Base-by-base conservation (phyloP, 345 rosid species). In the Acer yangbiense region DNA sequence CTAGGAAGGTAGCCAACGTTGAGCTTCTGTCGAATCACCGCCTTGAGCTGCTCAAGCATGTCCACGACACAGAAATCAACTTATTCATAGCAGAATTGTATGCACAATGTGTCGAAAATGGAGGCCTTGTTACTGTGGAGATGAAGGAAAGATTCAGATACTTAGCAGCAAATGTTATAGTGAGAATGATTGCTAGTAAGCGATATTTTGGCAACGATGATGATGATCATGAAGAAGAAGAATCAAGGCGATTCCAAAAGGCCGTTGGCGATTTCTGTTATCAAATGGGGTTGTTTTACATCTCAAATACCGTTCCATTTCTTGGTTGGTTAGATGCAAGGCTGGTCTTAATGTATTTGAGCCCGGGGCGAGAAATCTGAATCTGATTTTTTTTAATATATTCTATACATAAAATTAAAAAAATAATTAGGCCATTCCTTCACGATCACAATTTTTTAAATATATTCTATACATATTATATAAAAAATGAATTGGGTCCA, bases 11-110 rank as follows among this genome's bases (percentile, higher is more conserved):
- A 9, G 80, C 80, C 60, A 27, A 55, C 1, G 44, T 71, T 43
- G 76, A 83, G 75, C 85, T 86, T 46, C 85, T 83, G n/a, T 79
- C 86, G 6, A 81, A 23, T 65, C 78, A 71, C 54, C 65, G 80
- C 46, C 86, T 81, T 6, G 78, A 79, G 79, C 16, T 71, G 69
- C 73, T 86, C 29, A 81, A 79, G 76, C 88, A 81, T 55, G 81
- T 85, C 39, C 25, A 73, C 57, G 79, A 80, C 55, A 7, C 67
- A 4, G 83, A 83, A 70, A 58, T 54, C 60, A 78, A 70, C 7
- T 10, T 63, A 0, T 79, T 85, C 29, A 3, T 83, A 18, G 62
- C 69, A 77, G 79, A 63, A 25, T 9, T 85, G 58, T 71, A 80
- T 35, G 74, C 29, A 25, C 27, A 39, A 46, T 76, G 77, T 12